Conservation (phyloP, 2,329 filamentous ascomycete species). For the Nemania bipapillata region DNA sequence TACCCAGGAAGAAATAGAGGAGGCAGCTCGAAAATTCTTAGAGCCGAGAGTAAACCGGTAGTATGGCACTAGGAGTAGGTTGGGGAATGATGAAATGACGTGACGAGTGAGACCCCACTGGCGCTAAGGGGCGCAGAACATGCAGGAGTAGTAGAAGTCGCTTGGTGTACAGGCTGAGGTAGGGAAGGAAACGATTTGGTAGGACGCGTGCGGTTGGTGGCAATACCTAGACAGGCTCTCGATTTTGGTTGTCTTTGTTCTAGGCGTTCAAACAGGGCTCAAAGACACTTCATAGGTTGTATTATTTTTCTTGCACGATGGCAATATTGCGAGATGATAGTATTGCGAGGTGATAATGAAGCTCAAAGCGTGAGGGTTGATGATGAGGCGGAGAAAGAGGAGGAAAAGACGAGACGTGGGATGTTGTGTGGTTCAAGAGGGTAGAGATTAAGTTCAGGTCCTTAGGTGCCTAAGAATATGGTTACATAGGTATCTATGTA, state of each 20-base stretch:
- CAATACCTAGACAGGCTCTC: constrained; percentile 8
- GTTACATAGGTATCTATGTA: no score
- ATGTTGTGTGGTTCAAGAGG: not conserved
- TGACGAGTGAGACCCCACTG: not conserved
- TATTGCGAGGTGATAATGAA: not conserved
- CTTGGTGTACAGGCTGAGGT: not conserved
- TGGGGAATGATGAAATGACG: not conserved
- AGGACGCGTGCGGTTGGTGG: constrained; percentile 22
- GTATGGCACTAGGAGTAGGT: constrained; percentile 4
- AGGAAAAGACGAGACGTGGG: not conserved
- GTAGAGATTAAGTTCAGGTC: not conserved
- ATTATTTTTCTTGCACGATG: constrained; percentile 1
- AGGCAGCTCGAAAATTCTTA: constrained; percentile 6
- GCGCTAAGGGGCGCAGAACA: not conserved
- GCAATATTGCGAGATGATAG: not conserved
- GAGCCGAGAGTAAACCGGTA: not conserved
- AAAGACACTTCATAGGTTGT: not conserved
- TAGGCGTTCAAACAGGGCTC: not conserved
- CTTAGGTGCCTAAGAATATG: no score
- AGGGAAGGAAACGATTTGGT: not conserved
- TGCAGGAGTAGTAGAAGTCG: not conserved
- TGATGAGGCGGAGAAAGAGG: constrained; percentile 9
- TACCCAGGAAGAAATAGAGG: not conserved
- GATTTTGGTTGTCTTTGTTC: constrained; percentile 26
- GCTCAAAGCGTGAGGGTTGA: not conserved